Base-by-base conservation (phyloP, 345 rosid genomes). In the Mercurialis annua region DNA sequence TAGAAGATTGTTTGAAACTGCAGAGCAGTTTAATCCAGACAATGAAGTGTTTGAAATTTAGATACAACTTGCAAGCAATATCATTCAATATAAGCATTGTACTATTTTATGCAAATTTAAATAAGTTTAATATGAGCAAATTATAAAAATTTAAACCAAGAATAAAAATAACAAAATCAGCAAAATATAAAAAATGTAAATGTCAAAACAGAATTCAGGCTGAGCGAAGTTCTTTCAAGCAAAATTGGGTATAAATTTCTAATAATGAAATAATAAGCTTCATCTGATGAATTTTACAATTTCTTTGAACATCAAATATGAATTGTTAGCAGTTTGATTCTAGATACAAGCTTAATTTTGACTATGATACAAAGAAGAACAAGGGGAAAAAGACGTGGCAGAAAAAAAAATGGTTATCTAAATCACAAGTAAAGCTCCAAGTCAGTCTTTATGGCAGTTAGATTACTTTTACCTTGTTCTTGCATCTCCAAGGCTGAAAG, bases 371-470 rank as follows among this genome's bases (percentile, higher is more conserved):
- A 70, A 15, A 40, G 40, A 36, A 9, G 5, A 9, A 9, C 9
- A 27, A 30, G 48, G 33, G 38, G 26, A 68, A 49, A 26, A 52
- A 17, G 7, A 1, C 18, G n/a, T 3, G 10, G 30, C 16, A 23
- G n/a, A 38, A 10, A 10, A 66, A n/a, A 53, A 52, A 17, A 16
- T 23, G 24, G 24, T 66, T 27, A 24, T 9, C 50, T 23, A 38
- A 66, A 26, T 42, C 47, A 66, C 18, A 66, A 4, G 50, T 15
- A 15, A 67, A 17, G 34, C 38, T 34, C 59, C 36, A 21, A 24
- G 54, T 69, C 29, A 53, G 56, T 43, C 53, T 46, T 70, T 44
- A 42, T 2, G 61, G 55, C 62, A 43, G 74, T 70, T 53, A 70
- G 71, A 63, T 69, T 36, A 60, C 49, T 36, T 30, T 52, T 20